These are phyloP conservation scores for Cercospora citrullina DNA, from an alignment of 2,329 filamentous ascomycete genomes.

Conservation along the genomic window DNA sequence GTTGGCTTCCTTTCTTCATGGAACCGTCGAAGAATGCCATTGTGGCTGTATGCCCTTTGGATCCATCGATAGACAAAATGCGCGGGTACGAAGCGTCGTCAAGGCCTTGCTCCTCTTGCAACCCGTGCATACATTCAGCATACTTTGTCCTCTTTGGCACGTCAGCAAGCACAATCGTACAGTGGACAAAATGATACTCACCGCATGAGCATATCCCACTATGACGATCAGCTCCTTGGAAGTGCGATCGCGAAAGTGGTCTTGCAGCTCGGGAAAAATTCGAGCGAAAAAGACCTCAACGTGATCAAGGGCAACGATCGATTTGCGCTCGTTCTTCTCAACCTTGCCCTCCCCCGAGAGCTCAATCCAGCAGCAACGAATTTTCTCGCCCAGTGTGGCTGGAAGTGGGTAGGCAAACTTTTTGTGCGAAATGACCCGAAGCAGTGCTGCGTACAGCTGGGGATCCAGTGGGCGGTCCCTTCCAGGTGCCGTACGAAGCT, in stretches of 20 bases:
- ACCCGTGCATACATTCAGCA: neutral
- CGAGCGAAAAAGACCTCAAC: constrained; percentile 21
- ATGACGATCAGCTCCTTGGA: constrained; percentile 24
- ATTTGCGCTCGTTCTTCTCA: neutral
- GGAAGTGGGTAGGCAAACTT: too few species aligned
- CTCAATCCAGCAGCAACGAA: neutral
- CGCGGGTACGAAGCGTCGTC: constrained; percentile 16
- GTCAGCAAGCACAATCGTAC: neutral
- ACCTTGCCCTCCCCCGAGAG: too few species aligned
- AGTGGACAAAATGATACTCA: neutral
- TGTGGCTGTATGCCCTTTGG: constrained; percentile 21
- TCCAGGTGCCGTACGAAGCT: constrained; percentile 11
- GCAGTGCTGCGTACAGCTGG: too few species aligned
- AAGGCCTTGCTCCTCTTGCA: neutral
- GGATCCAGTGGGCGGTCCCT: too few species aligned
- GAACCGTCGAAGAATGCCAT: constrained; percentile 27
- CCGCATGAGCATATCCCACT: constrained; percentile 20
- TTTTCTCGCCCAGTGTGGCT: neutral
- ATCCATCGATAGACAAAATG: constrained; percentile 23
- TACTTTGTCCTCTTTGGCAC: neutral
- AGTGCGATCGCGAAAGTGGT: constrained; percentile 18
- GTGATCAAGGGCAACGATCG: constrained; percentile 15
- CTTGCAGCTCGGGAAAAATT: constrained; percentile 18
- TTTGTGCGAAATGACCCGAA: too few species aligned
- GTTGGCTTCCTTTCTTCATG: neutral